phyloP scores from a whole-genome alignment of 2,329 filamentous ascomycete species.

The Thyridium curvatum region DNA sequence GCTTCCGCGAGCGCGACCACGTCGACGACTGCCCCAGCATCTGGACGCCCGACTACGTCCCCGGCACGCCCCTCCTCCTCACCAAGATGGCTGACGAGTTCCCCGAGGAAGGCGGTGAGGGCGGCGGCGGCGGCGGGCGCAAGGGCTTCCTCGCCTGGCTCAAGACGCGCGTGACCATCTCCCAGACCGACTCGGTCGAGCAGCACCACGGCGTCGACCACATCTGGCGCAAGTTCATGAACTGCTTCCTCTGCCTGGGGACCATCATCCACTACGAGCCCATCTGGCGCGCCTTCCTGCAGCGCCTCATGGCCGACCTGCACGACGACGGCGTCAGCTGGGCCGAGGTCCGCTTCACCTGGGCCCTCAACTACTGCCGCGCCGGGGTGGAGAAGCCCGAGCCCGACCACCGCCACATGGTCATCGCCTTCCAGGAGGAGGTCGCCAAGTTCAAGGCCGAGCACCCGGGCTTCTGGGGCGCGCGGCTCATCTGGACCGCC shows the following conservation, averaged over 20 bases:
- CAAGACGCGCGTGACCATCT: constrained; percentile 65
- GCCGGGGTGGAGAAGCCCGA: constrained; percentile 61
- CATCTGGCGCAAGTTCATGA: constrained; percentile 77
- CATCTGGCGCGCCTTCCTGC: constrained; percentile 73
- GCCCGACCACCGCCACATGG: constrained; percentile 61
- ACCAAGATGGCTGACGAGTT: constrained; percentile 65
- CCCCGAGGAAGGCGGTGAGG: constrained; percentile 41
- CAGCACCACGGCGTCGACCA: constrained; percentile 80
- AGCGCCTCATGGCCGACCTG: constrained; percentile 62
- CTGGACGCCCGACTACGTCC: constrained; percentile 60
- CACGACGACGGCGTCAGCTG: constrained; percentile 79
- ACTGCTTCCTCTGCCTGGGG: constrained; percentile 66
- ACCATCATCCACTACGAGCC: constrained; percentile 85
- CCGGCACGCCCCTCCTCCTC: constrained; percentile 51
- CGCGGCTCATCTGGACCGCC: constrained; percentile 78
- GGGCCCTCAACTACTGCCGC: constrained; percentile 63
- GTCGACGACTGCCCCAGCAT: constrained; percentile 44
- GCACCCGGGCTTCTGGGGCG: constrained; percentile 75
- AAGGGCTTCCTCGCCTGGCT: constrained; percentile 73
- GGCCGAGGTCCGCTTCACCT: constrained; percentile 73
- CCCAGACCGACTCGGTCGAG: constrained; percentile 63
- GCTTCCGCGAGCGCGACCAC: constrained; percentile 42
- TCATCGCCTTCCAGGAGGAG: constrained; percentile 70
- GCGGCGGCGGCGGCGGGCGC: constrained; percentile 59
- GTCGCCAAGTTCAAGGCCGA: constrained; percentile 67